A percentile compares a stretch with the other conserved stretches of the same genome.
Evolutionary conservation across 805 yeast genomes (phyloP).

Genomic region (Schizosaccharomyces cryophilus): DNA sequence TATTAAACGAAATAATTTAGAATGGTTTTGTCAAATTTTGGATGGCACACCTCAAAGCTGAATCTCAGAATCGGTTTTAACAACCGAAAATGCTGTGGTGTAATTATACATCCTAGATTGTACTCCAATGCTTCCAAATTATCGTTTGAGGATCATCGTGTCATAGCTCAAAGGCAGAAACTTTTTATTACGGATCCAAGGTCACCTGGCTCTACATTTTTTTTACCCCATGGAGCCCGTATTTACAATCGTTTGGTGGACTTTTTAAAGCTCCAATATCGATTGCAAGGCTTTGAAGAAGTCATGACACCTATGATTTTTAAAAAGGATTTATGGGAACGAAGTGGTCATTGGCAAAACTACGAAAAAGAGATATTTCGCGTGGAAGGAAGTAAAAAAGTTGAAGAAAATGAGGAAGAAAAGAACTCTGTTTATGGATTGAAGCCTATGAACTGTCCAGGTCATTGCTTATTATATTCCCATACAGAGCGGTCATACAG

Average conservation of each 20-base stretch:
- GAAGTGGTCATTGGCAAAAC: slow-evolving; percentile 89
- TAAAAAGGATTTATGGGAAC: slow-evolving; percentile 63
- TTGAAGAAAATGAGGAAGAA: slow-evolving; percentile 56
- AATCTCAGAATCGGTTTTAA: too few relatives aligned
- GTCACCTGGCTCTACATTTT: slow-evolving; percentile 82
- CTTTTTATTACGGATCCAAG: slow-evolving; percentile 54
- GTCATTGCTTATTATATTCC: slow-evolving; percentile 63
- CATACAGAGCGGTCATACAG: slow-evolving; percentile 56
- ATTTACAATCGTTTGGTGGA: slow-evolving; percentile 53
- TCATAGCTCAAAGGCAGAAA: slow-evolving; percentile 39
- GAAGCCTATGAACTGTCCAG: slow-evolving; percentile 93
- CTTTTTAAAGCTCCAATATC: slow-evolving; percentile 71
- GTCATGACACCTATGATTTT: slow-evolving; percentile 81
- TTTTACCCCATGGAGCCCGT: slow-evolving; percentile 77
- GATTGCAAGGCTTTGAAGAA: slow-evolving; percentile 63
- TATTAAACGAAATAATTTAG: too few relatives aligned
- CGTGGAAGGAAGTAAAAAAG: slow-evolving; percentile 29
- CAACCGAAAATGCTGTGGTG: too few relatives aligned
- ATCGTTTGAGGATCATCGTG: slow-evolving; percentile 7
- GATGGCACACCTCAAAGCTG: too few relatives aligned
- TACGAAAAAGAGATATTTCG: slow-evolving; percentile 94
- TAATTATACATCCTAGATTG: too few relatives aligned
- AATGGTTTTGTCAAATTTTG: too few relatives aligned
- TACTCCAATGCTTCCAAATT: not conserved
- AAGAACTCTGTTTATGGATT: slow-evolving; percentile 31